Evolutionary conservation across 192 early-diverging fungal species (phyloP), one percentile per base, ranked within the genome.

Genomic region (Pilaira anomala): DNA sequence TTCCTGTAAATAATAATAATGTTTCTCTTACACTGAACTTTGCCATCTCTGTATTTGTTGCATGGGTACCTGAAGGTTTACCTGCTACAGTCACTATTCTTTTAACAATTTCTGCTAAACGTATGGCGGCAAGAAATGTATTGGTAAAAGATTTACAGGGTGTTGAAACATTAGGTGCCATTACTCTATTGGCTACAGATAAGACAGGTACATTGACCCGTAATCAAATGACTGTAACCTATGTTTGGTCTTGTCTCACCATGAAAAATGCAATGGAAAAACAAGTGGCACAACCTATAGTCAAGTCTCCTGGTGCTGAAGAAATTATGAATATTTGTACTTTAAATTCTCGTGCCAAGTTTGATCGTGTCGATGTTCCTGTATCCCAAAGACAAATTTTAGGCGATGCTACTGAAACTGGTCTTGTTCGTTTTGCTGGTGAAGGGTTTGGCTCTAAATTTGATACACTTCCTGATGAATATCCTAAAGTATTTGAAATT

Each of bases 161-260:
- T 71, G 96, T 98, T 13, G 96, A 98, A 71, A 98, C 96, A 13
- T 84, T 98, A 24, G 96, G 96, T 52, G 96, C 94, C 9, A 95
- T 98, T 62, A 98, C 96, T 30, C 78, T 97, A 19, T 83, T 98
- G 39, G 96, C 96, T 22, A 98, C 94, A 3, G 96, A 98, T 77
- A 98, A 98, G 73, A 97, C 96, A 12, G 96, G 96, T 58, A 98
- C 96, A 49, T 80, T 98, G 62, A 98, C 96, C 30, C 81, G 91
- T 60, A 98, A 96, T 73, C 94, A 96, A 74, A 98, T 98, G 96
- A 95, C 92, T 7, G 91, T 92, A 0, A 91, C 93, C 60, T 88
- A 91, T 77, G 61, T 98, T 19, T 98, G 96, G 96, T 81, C 90
- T 41, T 86, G 86, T 28, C 71, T 80, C 16, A 78, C 79, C 33